A percentile compares a stretch with the other conserved stretches of the same genome.
Conservation (phyloP, 1,139 yeast genomes). For the Scheffersomyces insectosa region DNA sequence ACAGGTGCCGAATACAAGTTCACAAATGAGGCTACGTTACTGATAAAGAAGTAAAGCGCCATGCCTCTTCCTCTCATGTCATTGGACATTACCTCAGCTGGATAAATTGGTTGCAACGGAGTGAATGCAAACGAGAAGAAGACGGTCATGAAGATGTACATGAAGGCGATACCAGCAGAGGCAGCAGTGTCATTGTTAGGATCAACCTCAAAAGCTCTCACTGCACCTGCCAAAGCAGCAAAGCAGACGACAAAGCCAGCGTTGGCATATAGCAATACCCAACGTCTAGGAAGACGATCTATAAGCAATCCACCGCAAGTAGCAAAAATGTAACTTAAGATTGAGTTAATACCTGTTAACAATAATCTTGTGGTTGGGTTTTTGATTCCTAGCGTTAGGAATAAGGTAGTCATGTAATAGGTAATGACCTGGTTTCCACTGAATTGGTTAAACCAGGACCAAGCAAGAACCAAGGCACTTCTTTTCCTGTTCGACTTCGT, state of each 20-base stretch:
- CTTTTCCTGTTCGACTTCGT: slow-evolving; percentile 1
- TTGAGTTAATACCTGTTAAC: slow-evolving; percentile 17
- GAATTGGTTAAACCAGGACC: slow-evolving; percentile 17
- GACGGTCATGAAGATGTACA: slow-evolving; percentile 18
- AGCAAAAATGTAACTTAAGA: slow-evolving; percentile 15
- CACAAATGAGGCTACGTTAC: slow-evolving; percentile 18
- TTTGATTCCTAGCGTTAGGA: slow-evolving; percentile 18
- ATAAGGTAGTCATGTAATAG: slow-evolving; percentile 20
- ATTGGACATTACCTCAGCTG: slow-evolving; percentile 18
- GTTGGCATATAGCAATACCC: slow-evolving; percentile 19
- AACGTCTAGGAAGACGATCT: slow-evolving; percentile 12
- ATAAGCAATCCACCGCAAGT: slow-evolving; percentile 16
- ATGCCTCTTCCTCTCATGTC: slow-evolving; percentile 18
- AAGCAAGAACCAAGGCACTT: slow-evolving; percentile 7
- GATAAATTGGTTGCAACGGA: slow-evolving; percentile 22
- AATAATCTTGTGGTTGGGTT: slow-evolving; percentile 17
- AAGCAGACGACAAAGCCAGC: slow-evolving; percentile 16
- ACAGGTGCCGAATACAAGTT: slow-evolving; percentile 20
- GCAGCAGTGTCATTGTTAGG: slow-evolving; percentile 13
- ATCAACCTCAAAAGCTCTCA: slow-evolving; percentile 13
- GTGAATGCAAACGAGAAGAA: slow-evolving; percentile 21
- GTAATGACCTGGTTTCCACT: slow-evolving; percentile 20
- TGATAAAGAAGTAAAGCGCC: slow-evolving; percentile 13
- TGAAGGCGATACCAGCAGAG: slow-evolving; percentile 16
- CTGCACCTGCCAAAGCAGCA: slow-evolving; percentile 15